Percentiles rank a stretch among this genome's conserved stretches.
phyloP scores from a whole-genome alignment of 2,329 filamentous ascomycete genomes.

The Mariannaea elegans region DNA sequence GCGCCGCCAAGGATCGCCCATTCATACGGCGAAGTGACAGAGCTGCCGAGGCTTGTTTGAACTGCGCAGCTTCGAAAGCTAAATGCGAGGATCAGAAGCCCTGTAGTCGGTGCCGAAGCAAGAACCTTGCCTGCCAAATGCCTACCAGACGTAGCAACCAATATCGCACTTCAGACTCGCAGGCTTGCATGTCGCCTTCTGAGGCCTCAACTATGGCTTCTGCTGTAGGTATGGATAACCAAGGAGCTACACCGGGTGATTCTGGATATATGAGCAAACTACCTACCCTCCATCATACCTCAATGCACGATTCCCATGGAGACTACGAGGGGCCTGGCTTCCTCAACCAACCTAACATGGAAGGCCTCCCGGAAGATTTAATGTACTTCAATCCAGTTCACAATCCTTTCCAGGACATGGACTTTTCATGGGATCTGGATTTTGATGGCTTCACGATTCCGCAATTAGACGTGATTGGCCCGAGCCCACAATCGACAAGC shows the following conservation, averaged over 20 bases:
- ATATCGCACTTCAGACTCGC: slow-evolving; percentile 38
- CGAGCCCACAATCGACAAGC: slow-evolving; percentile 23
- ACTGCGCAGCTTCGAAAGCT: slow-evolving; percentile 40
- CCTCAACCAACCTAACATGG: slow-evolving; percentile 24
- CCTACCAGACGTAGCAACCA: slow-evolving; percentile 36
- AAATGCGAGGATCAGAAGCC: slow-evolving; percentile 41
- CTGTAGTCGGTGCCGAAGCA: slow-evolving; percentile 38
- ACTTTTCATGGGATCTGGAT: slow-evolving; percentile 33
- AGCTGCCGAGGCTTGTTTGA: slow-evolving; percentile 39
- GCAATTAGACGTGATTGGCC: slow-evolving; percentile 15
- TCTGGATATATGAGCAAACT: slow-evolving; percentile 26
- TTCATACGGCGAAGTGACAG: slow-evolving; percentile 39
- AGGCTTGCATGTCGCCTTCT: slow-evolving; percentile 34
- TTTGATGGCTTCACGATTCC: slow-evolving; percentile 29
- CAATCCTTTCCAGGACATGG: slow-evolving; percentile 31
- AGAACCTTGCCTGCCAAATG: slow-evolving; percentile 39
- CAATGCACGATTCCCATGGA: slow-evolving; percentile 22
- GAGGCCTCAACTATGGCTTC: slow-evolving; percentile 35
- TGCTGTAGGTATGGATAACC: slow-evolving; percentile 28
- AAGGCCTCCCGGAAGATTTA: slow-evolving; percentile 22
- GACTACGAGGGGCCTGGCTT: slow-evolving; percentile 31
- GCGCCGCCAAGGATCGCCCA: slow-evolving; percentile 36
- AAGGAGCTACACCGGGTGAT: slow-evolving; percentile 28
- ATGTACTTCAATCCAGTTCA: slow-evolving; percentile 27
- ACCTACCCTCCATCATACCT: slow-evolving; percentile 17